Percentiles rank a stretch among this genome's conserved stretches.
phyloP scores from a whole-genome alignment of 345 rosid genomes.

The Firmiana major region DNA sequence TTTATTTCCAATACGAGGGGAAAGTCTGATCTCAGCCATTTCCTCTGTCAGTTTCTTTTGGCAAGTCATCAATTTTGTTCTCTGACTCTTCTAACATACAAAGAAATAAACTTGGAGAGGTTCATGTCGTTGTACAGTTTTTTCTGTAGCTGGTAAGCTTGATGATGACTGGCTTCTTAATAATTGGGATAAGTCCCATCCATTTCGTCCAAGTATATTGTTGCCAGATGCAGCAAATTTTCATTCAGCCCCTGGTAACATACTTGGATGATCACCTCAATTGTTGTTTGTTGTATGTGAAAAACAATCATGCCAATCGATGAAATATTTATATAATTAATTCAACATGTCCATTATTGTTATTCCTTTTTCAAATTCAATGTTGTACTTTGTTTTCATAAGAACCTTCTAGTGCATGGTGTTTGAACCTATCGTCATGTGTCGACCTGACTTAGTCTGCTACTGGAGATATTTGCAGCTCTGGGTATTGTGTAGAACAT shows the following conservation, averaged over 20 bases:
- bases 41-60: background rate
- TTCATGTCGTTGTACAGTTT: background rate
- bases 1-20: conserved; percentile 75
- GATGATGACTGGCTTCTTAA: background rate
- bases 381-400: background rate
- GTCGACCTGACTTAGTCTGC: background rate
- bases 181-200: background rate
- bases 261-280: background rate
- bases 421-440: background rate
- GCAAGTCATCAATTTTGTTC: conserved; percentile 1
- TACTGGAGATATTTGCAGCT: background rate
- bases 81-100: background rate
- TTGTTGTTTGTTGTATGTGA: background rate
- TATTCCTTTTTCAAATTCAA: no score
- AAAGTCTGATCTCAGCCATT: conserved; percentile 53
- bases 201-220: background rate
- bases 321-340: no score
- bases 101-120: background rate
- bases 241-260: background rate
- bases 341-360: background rate
- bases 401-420: background rate
- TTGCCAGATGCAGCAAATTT: background rate
- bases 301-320: background rate
- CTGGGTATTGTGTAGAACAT: background rate
- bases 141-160: background rate